Evolutionary conservation across 2,329 filamentous ascomycete genomes (phyloP), one percentile per base, ranked within the genome.

Genomic region (Trichothecium sympodiale): DNA sequence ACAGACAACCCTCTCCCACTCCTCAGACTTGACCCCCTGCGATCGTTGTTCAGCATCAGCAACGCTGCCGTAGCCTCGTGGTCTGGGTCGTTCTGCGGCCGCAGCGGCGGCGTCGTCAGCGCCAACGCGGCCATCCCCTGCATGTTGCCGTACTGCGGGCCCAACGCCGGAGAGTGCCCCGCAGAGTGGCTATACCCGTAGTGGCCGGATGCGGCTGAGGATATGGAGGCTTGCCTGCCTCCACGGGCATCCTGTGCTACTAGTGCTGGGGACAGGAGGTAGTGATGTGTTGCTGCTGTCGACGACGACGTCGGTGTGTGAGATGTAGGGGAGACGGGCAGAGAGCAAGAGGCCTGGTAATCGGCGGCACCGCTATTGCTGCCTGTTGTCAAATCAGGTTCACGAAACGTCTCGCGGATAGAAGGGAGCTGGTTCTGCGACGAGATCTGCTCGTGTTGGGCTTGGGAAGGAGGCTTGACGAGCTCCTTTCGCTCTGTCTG

Each of bases 51-150:
- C 40, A 95, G 64, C 87, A 94, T 94, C 54, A 94, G 59, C 46
- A 94, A 56, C 3, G 87, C 88, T 10, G 85, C 80, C 7, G 86
- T 91, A 1, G 86, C 88, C 54, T 91, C 85, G 41, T 87, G 80
- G 42, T 83, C 77, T 4, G 74, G 49, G 34, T 78, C 73, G 26
- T 62, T 61, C 48, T 74, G 69, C 1, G 75, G 72, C 15, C 59
- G 51, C 31, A 79, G 53, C 7, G 67, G 67, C 2, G 74, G 75
- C 42, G 74, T 78, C 5, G 77, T 76, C 40, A 77, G 51, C 1
- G 70, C 61, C 33, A 69, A 80, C 3, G 60, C 67, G 40, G 54
- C 37, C 57, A 51, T 55, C 5, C 37, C 45, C 4, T 47, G 37
- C 30, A 61, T 56, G 20, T 25, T 25, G 6, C 20, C 20, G 20